These are phyloP conservation scores for Aquilaria malaccensis DNA, from an alignment of 345 rosid genomes.

Conservation along the genomic window DNA sequence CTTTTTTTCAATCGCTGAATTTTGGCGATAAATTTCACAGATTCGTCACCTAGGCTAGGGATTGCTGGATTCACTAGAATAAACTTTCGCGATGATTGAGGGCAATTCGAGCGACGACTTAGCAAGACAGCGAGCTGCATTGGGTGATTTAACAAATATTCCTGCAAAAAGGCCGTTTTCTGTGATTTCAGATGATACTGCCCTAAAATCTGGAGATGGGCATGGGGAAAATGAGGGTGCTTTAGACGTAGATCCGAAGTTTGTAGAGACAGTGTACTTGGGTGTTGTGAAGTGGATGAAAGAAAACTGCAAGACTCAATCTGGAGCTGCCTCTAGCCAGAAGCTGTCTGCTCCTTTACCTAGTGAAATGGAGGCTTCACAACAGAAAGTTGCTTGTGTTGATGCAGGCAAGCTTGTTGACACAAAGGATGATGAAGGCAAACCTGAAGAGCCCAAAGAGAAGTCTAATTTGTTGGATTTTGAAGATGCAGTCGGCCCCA, in stretches of 20 bases:
- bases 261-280: constrained; percentile 31
- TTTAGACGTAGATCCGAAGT: constrained; percentile 20
- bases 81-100: constrained; percentile 39
- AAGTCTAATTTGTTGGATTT: constrained; percentile 15
- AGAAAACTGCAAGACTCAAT: constrained; percentile 22
- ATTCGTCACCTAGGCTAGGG: not conserved
- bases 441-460: constrained; percentile 24
- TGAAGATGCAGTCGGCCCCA: constrained; percentile 17
- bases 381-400: constrained; percentile 13
- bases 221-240: constrained; percentile 13
- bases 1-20: not conserved
- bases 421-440: constrained; percentile 25
- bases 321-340: constrained; percentile 16
- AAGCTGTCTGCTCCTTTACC: constrained; percentile 19
- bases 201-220: constrained; percentile 28
- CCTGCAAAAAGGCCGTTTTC: constrained; percentile 42
- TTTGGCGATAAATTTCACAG: not conserved
- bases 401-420: constrained; percentile 23
- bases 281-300: constrained; percentile 40
- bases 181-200: constrained; percentile 24
- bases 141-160: constrained; percentile 50
- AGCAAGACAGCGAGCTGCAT: constrained; percentile 22
- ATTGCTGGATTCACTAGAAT: not conserved
- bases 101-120: constrained; percentile 25
- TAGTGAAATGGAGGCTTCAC: not conserved